These are phyloP conservation scores for Hypoxylon rickii DNA, from an alignment of 495 filamentous ascomycete species.

Conservation along the genomic window DNA sequence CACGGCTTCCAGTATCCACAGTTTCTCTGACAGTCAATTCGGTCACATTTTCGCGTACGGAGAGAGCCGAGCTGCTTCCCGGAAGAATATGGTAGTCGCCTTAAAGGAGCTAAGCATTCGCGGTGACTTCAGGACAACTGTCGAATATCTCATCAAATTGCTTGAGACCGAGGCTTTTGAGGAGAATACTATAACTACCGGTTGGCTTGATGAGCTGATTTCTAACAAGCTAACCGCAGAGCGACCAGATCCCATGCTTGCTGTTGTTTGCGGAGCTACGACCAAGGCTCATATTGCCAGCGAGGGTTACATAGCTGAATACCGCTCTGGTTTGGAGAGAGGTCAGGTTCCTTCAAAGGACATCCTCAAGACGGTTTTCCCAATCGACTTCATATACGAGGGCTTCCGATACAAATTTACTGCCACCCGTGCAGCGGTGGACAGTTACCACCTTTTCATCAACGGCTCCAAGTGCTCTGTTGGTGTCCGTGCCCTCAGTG, in stretches of 20 bases:
- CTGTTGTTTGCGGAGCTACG: conserved; percentile 91
- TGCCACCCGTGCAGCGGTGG: conserved; percentile 85
- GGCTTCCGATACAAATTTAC: conserved; percentile 97
- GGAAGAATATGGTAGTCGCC: conserved; percentile 99
- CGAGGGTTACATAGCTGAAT: conserved; percentile 84
- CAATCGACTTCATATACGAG: conserved; percentile 98
- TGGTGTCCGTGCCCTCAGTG: conserved; percentile 87
- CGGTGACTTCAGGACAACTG: conserved; percentile 97
- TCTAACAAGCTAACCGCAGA: conserved; percentile 97
- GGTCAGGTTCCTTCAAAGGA: conserved; percentile 97
- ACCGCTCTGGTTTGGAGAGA: conserved; percentile 87
- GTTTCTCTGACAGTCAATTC: conserved; percentile 98
- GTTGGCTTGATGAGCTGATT: conserved; percentile 98
- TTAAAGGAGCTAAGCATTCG: conserved; percentile 99
- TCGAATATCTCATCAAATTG: conserved; percentile 98
- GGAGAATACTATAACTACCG: conserved; percentile 98
- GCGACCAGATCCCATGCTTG: conserved; percentile 88
- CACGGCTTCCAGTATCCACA: conserved; percentile 95
- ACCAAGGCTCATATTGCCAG: conserved; percentile 94
- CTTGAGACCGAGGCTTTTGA: conserved; percentile 98
- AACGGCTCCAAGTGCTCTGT: conserved; percentile 97
- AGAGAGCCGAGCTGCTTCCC: conserved; percentile 91
- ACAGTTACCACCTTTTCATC: conserved; percentile 98
- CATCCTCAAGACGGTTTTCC: conserved; percentile 96
- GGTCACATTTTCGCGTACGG: conserved; percentile 99